Evolutionary conservation across 2,329 filamentous ascomycete genomes (phyloP).

Genomic region (Fonsecaea pedrosoi): DNA sequence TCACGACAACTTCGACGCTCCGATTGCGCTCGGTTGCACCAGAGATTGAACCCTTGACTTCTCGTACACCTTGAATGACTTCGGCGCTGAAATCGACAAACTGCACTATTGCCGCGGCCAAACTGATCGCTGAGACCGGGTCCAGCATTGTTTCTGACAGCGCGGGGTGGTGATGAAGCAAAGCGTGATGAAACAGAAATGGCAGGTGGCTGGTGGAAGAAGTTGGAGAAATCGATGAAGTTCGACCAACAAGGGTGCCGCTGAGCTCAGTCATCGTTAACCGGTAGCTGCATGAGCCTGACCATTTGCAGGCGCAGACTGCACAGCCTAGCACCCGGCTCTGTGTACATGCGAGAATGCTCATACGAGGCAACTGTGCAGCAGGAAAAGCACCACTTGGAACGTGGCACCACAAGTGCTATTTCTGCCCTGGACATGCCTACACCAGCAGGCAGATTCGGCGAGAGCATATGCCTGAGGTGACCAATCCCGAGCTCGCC

Average conservation of each 20-base stretch:
- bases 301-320: background rate
- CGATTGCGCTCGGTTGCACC: background rate
- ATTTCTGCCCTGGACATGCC: background rate
- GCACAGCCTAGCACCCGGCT: background rate
- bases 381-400: background rate
- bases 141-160: background rate
- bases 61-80: background rate
- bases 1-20: background rate
- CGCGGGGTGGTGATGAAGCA: background rate
- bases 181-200: background rate
- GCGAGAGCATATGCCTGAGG: background rate
- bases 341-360: background rate
- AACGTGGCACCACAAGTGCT: background rate
- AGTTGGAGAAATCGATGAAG: background rate
- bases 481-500: background rate
- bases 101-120: background rate
- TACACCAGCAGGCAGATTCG: background rate
- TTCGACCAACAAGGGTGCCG: background rate
- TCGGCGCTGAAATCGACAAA: slow-evolving; percentile 2
- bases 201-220: background rate
- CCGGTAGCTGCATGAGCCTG: background rate
- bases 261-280: background rate
- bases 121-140: background rate
- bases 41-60: background rate
- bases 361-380: background rate